Percentiles rank a stretch among this genome's conserved stretches.
Conservation (phyloP, 176 grass and related monocot genomes). For the Metroxylon sagu region DNA sequence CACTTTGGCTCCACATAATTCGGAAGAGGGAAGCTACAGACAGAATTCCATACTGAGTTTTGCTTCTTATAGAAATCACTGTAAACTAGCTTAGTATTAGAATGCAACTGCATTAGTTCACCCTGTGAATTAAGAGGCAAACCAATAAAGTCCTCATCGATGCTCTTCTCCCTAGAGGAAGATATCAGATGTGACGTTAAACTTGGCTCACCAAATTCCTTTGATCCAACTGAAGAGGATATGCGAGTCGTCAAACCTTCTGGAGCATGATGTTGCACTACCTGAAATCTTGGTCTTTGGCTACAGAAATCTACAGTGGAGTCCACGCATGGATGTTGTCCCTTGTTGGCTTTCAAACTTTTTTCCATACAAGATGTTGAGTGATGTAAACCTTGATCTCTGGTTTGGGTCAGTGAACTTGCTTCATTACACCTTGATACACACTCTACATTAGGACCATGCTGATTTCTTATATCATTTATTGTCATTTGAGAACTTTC, state of each 20-base stretch:
- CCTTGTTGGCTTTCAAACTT: too few relatives aligned
- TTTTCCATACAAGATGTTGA: too few relatives aligned
- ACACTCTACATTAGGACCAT: too few relatives aligned
- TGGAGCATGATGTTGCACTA: background rate
- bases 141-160: slow-evolving; percentile 1
- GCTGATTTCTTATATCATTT: too few relatives aligned
- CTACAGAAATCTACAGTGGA: background rate
- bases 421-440: too few relatives aligned
- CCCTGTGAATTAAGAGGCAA: slow-evolving; percentile 16
- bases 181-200: background rate
- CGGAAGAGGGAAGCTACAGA: background rate
- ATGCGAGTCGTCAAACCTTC: too few relatives aligned
- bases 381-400: too few relatives aligned
- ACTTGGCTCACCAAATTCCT: slow-evolving; percentile 3
- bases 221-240: slow-evolving; percentile 12
- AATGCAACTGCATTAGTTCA: slow-evolving; percentile 5
- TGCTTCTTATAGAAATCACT: slow-evolving; percentile 5
- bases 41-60: background rate
- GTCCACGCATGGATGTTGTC: too few relatives aligned
- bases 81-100: background rate
- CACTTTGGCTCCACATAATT: background rate
- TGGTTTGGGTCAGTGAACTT: too few relatives aligned
- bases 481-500: too few relatives aligned
- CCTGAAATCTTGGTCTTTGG: slow-evolving; percentile 1
- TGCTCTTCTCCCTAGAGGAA: background rate